Evolutionary conservation across 1,139 yeast genomes (phyloP).

Genomic region (Kurtzmaniella quercitrusa): DNA sequence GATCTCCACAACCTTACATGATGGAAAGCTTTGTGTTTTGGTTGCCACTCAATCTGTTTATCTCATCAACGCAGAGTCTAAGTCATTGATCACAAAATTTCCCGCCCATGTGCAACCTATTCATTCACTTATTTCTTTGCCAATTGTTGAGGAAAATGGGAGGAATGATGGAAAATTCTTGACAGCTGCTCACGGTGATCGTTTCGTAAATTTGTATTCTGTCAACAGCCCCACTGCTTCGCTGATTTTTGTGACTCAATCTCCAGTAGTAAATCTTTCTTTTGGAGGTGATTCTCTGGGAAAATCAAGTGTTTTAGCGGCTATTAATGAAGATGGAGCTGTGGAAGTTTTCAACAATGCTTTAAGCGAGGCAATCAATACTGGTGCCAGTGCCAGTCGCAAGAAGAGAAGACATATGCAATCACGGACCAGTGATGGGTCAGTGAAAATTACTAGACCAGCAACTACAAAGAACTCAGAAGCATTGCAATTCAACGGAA

Average conservation of each 20-base stretch:
- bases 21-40: slow-evolving; percentile 45
- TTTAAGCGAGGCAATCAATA: slow-evolving; percentile 22
- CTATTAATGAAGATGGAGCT: slow-evolving; percentile 63
- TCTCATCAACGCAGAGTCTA: slow-evolving; percentile 40
- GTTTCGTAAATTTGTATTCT: slow-evolving; percentile 72
- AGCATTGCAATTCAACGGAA: slow-evolving; percentile 35
- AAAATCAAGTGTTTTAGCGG: slow-evolving; percentile 35
- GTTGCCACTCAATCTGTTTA: slow-evolving; percentile 63
- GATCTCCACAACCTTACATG: slow-evolving; percentile 31
- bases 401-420: slow-evolving; percentile 39
- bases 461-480: slow-evolving; percentile 29
- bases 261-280: slow-evolving; percentile 48
- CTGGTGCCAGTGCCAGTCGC: slow-evolving; percentile 18
- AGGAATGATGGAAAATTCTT: slow-evolving; percentile 43
- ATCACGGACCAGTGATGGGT: slow-evolving; percentile 47
- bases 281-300: slow-evolving; percentile 36
- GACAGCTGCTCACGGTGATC: slow-evolving; percentile 71
- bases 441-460: slow-evolving; percentile 44
- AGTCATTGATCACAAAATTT: slow-evolving; percentile 41
- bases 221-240: slow-evolving; percentile 37
- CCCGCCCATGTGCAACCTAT: slow-evolving; percentile 77
- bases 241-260: slow-evolving; percentile 62
- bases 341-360: slow-evolving; percentile 59
- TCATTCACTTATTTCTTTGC: slow-evolving; percentile 38
- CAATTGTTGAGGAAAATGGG: slow-evolving; percentile 4